These are phyloP conservation scores for Thermomucor indicae-seudaticae DNA, from an alignment of 371 early-diverging fungal species.

Conservation along the genomic window DNA sequence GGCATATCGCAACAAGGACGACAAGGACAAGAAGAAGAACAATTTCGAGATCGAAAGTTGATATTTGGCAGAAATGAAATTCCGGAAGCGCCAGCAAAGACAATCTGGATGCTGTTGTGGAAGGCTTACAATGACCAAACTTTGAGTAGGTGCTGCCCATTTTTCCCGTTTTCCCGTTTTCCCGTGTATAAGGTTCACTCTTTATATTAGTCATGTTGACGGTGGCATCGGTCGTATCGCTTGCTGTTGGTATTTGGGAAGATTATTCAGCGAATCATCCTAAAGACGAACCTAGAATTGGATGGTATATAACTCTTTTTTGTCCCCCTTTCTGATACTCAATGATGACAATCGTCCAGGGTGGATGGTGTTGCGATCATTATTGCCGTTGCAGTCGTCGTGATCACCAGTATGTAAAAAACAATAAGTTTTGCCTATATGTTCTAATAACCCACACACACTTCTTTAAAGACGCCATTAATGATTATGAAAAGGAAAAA, in stretches of 20 bases:
- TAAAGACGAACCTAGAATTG: constrained; percentile 44
- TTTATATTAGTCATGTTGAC: constrained; percentile 61
- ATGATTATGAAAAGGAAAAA: constrained; percentile 77
- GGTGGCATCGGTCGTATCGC: constrained; percentile 74
- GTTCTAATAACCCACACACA: too few species aligned
- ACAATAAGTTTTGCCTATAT: too few species aligned
- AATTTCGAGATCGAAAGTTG: constrained; percentile 32
- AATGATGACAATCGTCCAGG: too few species aligned
- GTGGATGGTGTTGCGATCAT: constrained; percentile 72
- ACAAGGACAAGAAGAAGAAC: constrained; percentile 13
- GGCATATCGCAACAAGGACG: constrained; percentile 7
- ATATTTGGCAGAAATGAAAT: constrained; percentile 58
- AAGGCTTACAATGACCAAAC: constrained; percentile 56
- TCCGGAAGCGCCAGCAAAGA: constrained; percentile 55
- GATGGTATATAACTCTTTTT: constrained; percentile 35
- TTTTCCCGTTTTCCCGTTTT: too few species aligned
- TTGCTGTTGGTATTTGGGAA: constrained; percentile 80
- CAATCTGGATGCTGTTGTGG: constrained; percentile 53
- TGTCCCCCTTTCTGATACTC: too few species aligned
- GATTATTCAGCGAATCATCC: constrained; percentile 50
- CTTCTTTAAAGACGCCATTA: constrained; percentile 53
- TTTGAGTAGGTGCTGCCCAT: constrained; percentile 21
- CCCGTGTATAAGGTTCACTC: too few species aligned
- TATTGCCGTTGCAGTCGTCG: constrained; percentile 73
- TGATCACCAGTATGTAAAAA: constrained; percentile 66